Percentiles rank a stretch among this genome's conserved stretches.
These are phyloP conservation scores for Colletotrichum orchidophilum DNA, from an alignment of 2,329 filamentous ascomycete species.

Conservation along the genomic window DNA sequence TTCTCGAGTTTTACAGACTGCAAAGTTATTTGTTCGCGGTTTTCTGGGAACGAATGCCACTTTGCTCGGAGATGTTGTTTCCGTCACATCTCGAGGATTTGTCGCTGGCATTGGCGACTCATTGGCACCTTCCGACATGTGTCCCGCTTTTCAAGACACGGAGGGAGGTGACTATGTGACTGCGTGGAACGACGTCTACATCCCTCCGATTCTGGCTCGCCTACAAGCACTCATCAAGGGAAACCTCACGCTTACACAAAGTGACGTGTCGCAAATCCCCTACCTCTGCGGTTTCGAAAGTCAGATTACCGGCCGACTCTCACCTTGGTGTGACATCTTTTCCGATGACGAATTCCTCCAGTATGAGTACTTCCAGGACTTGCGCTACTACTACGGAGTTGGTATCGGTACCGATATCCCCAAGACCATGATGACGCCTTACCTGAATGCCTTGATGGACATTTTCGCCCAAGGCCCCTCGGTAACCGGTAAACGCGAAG, in stretches of 20 bases:
- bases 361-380: constrained; percentile 75
- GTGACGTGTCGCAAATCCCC: constrained; percentile 67
- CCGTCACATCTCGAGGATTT: constrained; percentile 65
- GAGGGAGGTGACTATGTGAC: constrained; percentile 56
- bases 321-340: constrained; percentile 71
- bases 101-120: constrained; percentile 66
- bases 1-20: constrained; percentile 69
- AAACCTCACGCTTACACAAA: constrained; percentile 61
- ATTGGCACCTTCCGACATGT: constrained; percentile 70
- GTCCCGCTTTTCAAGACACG: constrained; percentile 66
- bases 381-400: constrained; percentile 74
- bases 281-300: constrained; percentile 79
- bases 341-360: constrained; percentile 68
- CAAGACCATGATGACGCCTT: constrained; percentile 69
- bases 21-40: constrained; percentile 68
- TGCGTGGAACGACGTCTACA: constrained; percentile 60
- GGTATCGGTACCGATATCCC: constrained; percentile 65
- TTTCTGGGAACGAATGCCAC: constrained; percentile 67
- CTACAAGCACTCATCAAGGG: constrained; percentile 64
- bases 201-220: constrained; percentile 62
- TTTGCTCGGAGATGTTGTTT: constrained; percentile 63
- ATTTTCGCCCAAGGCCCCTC: constrained; percentile 63
- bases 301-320: constrained; percentile 69
- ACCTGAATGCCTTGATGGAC: constrained; percentile 62
- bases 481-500: constrained; percentile 54